phyloP scores from a whole-genome alignment of 768 basidiomycete genomes.

The Filobasidium wieringae region DNA sequence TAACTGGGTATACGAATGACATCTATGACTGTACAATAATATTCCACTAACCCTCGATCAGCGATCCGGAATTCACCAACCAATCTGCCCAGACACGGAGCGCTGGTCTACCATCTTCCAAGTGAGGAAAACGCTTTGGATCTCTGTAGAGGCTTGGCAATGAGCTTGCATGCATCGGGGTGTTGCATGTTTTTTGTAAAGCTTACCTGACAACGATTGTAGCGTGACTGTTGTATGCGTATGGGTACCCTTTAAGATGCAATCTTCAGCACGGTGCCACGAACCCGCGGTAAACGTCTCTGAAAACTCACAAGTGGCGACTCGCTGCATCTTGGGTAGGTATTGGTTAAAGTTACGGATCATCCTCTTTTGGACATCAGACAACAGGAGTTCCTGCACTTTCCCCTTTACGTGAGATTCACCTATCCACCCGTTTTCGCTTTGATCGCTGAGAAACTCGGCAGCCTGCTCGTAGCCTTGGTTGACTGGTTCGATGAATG shows the following conservation, averaged over 20 bases:
- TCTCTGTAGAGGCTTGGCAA: conserved; percentile 11
- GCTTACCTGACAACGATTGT: conserved; percentile 25
- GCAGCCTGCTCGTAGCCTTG: conserved; percentile 1
- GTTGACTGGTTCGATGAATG: not conserved
- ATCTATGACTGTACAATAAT: no score
- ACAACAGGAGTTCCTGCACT: conserved; percentile 14
- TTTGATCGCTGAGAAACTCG: not conserved
- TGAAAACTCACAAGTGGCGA: conserved; percentile 20
- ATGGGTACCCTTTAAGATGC: conserved; percentile 22
- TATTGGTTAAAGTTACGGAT: conserved; percentile 19
- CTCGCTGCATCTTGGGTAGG: conserved; percentile 22
- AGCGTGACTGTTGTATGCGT: conserved; percentile 25
- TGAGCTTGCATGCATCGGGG: not conserved
- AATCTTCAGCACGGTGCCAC: no score
- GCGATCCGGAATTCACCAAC: no score
- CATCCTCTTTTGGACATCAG: conserved; percentile 22
- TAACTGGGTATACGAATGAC: no score
- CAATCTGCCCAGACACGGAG: conserved; percentile 19
- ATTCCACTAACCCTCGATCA: no score
- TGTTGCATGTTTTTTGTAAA: not conserved
- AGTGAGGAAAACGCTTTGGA: conserved; percentile 15
- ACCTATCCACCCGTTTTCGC: not conserved
- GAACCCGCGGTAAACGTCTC: no score
- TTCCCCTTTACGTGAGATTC: not conserved
- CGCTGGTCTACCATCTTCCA: conserved; percentile 17